Conservation (phyloP, 352 stramenopile species). For the Globisporangium alternatum region DNA sequence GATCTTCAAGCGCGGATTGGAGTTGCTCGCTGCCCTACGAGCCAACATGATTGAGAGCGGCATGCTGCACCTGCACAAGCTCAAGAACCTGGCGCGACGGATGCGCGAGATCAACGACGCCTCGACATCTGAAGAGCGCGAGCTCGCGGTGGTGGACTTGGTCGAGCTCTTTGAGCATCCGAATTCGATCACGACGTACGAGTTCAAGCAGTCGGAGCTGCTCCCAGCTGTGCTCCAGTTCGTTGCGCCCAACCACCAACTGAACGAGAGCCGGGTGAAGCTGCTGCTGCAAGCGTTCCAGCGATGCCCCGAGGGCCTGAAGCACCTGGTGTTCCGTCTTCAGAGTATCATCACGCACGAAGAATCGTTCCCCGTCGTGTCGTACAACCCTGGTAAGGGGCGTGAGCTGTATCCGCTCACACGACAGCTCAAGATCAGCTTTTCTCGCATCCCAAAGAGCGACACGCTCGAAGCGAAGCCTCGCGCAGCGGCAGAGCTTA, state of each 20-base stretch:
- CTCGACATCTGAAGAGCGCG: conserved; percentile 28
- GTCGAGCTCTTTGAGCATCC: conserved; percentile 75
- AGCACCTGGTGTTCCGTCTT: conserved; percentile 54
- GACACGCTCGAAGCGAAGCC: background rate
- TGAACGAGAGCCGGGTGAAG: conserved; percentile 32
- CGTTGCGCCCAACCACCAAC: conserved; percentile 30
- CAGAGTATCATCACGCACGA: conserved; percentile 78
- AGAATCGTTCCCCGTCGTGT: conserved; percentile 59
- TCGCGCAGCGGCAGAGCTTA: background rate
- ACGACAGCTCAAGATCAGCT: conserved; percentile 59
- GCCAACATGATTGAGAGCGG: conserved; percentile 72
- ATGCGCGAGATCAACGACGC: conserved; percentile 38
- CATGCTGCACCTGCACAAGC: conserved; percentile 71
- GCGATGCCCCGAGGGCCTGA: conserved; percentile 42
- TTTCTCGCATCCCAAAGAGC: conserved; percentile 11
- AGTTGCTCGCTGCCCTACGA: conserved; percentile 52
- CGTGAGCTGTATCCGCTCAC: conserved; percentile 77
- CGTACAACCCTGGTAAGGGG: conserved; percentile 61
- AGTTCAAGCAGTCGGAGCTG: conserved; percentile 82
- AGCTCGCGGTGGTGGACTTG: conserved; percentile 65
- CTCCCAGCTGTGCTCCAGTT: conserved; percentile 62
- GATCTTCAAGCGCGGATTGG: conserved; percentile 52
- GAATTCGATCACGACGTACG: conserved; percentile 78
- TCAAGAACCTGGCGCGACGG: conserved; percentile 66
- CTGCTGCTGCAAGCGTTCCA: conserved; percentile 46